Conservation (phyloP, 2,329 filamentous ascomycete genomes). For the Xylariaceae sp. region DNA sequence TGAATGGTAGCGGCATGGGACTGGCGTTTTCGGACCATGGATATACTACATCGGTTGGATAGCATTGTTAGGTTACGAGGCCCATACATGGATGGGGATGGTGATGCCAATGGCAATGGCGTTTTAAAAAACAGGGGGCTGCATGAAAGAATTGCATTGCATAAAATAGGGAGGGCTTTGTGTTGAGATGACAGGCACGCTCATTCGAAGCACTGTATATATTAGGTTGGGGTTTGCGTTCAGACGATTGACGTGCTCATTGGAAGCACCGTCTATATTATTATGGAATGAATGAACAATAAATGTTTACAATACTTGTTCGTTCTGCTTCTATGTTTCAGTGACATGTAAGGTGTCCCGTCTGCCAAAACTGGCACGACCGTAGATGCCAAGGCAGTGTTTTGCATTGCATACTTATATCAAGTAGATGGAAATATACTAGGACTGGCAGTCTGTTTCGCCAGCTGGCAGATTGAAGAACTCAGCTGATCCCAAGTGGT, state of each 20-base stretch:
- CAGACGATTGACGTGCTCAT: slow-evolving; percentile 5
- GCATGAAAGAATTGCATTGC: slow-evolving; percentile 4
- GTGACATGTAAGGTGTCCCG: not conserved
- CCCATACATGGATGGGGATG: slow-evolving; percentile 16
- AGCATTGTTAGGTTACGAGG: slow-evolving; percentile 11
- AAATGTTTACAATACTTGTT: no score
- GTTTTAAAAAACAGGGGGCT: slow-evolving; percentile 13
- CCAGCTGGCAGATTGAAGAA: no score
- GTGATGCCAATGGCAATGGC: no score
- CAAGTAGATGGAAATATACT: no score
- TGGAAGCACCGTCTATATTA: slow-evolving; percentile 12
- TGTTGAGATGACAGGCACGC: slow-evolving; percentile 10
- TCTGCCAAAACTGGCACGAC: no score
- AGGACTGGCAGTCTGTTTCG: no score
- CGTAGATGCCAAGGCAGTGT: no score
- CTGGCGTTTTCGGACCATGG: not conserved
- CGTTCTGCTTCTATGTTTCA: no score
- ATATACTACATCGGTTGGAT: slow-evolving; percentile 5
- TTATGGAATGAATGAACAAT: slow-evolving; percentile 12
- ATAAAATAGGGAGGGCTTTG: slow-evolving; percentile 9
- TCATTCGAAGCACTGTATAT: slow-evolving; percentile 9
- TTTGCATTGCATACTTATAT: not conserved
- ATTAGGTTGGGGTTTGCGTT: slow-evolving; percentile 8
- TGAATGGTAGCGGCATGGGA: not conserved
- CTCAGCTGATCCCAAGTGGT: no score